phyloP scores from a whole-genome alignment of 2,329 filamentous ascomycete species.

The Diaporthe sp. region DNA sequence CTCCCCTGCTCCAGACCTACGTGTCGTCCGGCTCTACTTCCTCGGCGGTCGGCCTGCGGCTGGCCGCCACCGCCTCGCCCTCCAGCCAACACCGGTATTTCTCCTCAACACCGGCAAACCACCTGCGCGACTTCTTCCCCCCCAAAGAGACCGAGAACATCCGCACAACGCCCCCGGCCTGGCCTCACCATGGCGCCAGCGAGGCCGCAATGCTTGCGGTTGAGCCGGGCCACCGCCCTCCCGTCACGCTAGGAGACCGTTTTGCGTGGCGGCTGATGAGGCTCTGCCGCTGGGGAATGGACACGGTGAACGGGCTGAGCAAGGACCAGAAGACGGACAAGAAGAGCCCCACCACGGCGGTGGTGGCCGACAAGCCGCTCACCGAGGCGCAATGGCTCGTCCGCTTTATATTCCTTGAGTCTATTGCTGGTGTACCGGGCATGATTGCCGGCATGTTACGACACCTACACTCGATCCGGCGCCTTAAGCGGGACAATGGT shows the following conservation, averaged over 20 bases:
- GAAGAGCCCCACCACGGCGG: slow-evolving; percentile 64
- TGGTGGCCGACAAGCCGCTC: slow-evolving; percentile 68
- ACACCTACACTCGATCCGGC: slow-evolving; percentile 84
- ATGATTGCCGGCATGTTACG: slow-evolving; percentile 97
- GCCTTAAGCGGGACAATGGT: slow-evolving; percentile 92
- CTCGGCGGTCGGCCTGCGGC: slow-evolving; percentile 41
- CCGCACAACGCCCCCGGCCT: slow-evolving; percentile 71
- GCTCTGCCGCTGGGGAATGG: slow-evolving; percentile 81
- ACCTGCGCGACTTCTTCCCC: slow-evolving; percentile 72
- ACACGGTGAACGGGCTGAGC: slow-evolving; percentile 78
- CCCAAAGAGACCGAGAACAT: slow-evolving; percentile 70
- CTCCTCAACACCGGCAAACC: slow-evolving; percentile 58
- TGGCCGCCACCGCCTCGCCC: slow-evolving; percentile 41
- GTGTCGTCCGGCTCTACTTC: slow-evolving; percentile 24
- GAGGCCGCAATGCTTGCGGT: slow-evolving; percentile 82
- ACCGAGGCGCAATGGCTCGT: slow-evolving; percentile 91
- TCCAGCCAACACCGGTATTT: slow-evolving; percentile 51
- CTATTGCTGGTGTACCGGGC: slow-evolving; percentile 92
- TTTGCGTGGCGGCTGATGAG: slow-evolving; percentile 82
- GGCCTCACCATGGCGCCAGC: slow-evolving; percentile 80
- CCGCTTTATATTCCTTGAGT: slow-evolving; percentile 93
- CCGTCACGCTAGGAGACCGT: slow-evolving; percentile 79
- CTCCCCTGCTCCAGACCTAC: slow-evolving; percentile 33
- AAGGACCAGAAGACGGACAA: slow-evolving; percentile 77
- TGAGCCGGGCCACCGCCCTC: slow-evolving; percentile 79